phyloP scores from a whole-genome alignment of 2,329 filamentous ascomycete species.

The Catunica adiposa region DNA sequence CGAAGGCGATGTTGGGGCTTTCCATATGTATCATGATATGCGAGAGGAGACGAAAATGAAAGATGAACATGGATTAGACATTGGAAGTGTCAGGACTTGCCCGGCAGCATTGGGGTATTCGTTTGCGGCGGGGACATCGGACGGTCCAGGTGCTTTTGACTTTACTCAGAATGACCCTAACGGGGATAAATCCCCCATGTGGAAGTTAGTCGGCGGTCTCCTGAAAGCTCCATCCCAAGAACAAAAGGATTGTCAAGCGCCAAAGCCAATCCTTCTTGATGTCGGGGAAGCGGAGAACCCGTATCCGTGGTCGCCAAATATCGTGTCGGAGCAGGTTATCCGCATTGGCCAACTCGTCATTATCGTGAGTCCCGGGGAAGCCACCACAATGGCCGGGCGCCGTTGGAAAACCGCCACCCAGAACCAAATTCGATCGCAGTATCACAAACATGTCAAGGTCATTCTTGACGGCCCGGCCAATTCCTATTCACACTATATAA shows the following conservation, averaged over 20 bases:
- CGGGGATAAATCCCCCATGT: conserved; percentile 54
- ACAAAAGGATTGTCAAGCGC: conserved; percentile 59
- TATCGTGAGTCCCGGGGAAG: conserved; percentile 72
- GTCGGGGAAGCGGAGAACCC: conserved; percentile 65
- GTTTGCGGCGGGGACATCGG: conserved; percentile 83
- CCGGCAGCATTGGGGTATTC: conserved; percentile 79
- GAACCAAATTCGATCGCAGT: conserved; percentile 19
- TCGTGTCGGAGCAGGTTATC: conserved; percentile 75
- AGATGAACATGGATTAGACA: conserved; percentile 48
- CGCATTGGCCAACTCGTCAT: conserved; percentile 74
- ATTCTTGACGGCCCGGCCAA: conserved; percentile 43
- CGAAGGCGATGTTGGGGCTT: conserved; percentile 55
- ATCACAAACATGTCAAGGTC: no score
- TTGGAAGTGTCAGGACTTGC: conserved; percentile 46
- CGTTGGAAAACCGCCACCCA: conserved; percentile 64
- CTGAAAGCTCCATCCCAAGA: conserved; percentile 52
- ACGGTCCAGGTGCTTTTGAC: conserved; percentile 81
- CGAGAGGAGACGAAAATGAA: conserved; percentile 53
- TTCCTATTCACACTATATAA: conserved; percentile 52
- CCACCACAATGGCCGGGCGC: conserved; percentile 80
- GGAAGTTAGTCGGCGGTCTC: conserved; percentile 57
- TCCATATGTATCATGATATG: conserved; percentile 78
- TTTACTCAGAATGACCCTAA: conserved; percentile 76
- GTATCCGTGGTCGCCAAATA: conserved; percentile 79
- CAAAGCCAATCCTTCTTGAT: conserved; percentile 76